Evolutionary conservation across 164 flowering plant species (phyloP), one percentile per base, ranked within the genome.

Genomic region (Paratinospora sagittata): DNA sequence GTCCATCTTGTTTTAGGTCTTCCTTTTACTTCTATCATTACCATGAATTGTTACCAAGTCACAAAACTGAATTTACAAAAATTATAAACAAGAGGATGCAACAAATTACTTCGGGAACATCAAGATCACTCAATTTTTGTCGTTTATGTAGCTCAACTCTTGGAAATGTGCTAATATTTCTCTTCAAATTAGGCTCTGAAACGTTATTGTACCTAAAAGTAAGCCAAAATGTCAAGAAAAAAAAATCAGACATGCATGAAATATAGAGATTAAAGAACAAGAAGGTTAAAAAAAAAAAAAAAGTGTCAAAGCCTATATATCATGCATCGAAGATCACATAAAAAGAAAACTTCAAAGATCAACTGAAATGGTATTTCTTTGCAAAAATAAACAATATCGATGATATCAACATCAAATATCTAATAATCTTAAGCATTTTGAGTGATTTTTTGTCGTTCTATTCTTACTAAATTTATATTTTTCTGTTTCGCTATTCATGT

Each of bases 161-260:
- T 43, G 83, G 73, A 21, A 77, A 65, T 58, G 78, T 55, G 67
- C 77, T 79, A 49, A 66, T 43, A 2, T 67, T 82, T 73, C 96
- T 90, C 82, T 92, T 92, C 57, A 76, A 84, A 69, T 63, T n/a
- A 67, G 74, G 63, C 67, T 85, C 87, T 70, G 82, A 89, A 74
- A 70, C 72, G 52, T 66, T 73, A 65, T 73, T 68, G 55, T 84
- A 90, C 82, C 97, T 92, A 70, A 52, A 41, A 19, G 33, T 34
- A 49, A 47, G 57, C 62, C 27, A 55, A 43, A 27, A 24, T 10
- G 26, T 57, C 2, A 74, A n/a, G 10, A 41, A 63, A 68, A 63
- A 68, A 67, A 30, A 19, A 57, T 5, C 26, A 52, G 19, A 52
- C n/a, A 16, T 52, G 71, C 30, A 55, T 12, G 64, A 24, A 10